Percentiles rank a stretch among this genome's conserved stretches.
These are phyloP conservation scores for Cucurbita argyrosperma DNA, from an alignment of 306 rosid species.

Conservation along the genomic window DNA sequence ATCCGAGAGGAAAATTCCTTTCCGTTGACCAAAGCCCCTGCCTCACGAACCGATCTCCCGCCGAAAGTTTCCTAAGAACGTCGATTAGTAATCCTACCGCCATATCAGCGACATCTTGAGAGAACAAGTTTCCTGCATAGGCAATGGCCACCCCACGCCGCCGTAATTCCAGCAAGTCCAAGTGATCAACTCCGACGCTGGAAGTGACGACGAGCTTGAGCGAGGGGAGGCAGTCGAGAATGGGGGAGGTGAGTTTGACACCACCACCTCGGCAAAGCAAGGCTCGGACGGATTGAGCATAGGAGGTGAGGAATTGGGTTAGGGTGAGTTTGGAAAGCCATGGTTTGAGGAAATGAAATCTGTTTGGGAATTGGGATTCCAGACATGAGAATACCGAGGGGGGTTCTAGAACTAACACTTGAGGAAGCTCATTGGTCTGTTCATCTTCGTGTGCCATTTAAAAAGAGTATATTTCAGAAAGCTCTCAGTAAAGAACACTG, in stretches of 20 bases:
- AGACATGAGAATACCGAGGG: not conserved
- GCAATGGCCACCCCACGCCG: not conserved
- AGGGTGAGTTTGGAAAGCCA: not conserved
- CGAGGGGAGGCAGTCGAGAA: not conserved
- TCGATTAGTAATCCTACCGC: not conserved
- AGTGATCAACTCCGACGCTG: slow-evolving; percentile 1
- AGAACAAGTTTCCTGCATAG: not conserved
- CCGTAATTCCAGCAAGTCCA: not conserved
- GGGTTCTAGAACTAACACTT: not conserved
- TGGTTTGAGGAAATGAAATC: not conserved
- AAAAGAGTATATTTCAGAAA: too few relatives aligned
- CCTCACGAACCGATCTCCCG: not conserved
- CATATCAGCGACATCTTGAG: not conserved
- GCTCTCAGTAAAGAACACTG: too few relatives aligned
- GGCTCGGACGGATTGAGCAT: not conserved
- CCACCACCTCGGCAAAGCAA: not conserved
- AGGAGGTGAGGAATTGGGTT: not conserved
- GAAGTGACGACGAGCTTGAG: not conserved
- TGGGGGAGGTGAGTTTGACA: not conserved
- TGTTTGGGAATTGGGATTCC: slow-evolving; percentile 2
- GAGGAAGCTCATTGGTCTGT: not conserved
- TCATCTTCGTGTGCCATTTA: not conserved
- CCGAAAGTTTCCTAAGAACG: not conserved
- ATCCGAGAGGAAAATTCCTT: slow-evolving; percentile 16
- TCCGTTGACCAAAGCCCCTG: not conserved